A percentile compares a stretch with the other conserved stretches of the same genome.
phyloP scores from a whole-genome alignment of 2,329 filamentous ascomycete species.

The Alternaria solani region DNA sequence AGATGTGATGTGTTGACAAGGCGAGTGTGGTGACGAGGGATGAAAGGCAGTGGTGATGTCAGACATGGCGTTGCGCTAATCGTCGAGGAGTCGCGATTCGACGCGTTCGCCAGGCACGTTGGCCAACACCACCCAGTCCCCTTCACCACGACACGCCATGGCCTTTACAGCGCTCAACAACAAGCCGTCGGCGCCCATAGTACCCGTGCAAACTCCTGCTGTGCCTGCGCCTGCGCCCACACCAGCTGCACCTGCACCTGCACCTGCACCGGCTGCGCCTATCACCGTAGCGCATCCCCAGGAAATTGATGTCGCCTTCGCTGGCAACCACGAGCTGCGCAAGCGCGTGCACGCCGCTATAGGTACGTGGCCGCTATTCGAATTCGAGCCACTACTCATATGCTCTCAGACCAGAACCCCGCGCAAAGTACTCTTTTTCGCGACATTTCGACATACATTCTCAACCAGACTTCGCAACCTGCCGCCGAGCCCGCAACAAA shows the following conservation, averaged over 20 bases:
- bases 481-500: conserved; percentile 44
- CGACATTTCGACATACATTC: conserved; percentile 49
- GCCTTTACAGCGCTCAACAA: conserved; percentile 37
- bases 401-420: conserved; percentile 41
- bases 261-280: not conserved
- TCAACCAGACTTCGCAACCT: conserved; percentile 34
- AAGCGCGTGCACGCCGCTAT: conserved; percentile 51
- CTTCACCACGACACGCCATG: conserved; percentile 18
- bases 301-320: conserved; percentile 48
- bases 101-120: conserved; percentile 12
- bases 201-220: conserved; percentile 12
- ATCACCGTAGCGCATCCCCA: conserved; percentile 28
- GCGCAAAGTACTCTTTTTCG: conserved; percentile 45
- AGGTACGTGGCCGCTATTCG: conserved; percentile 25
- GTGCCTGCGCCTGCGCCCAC: no score
- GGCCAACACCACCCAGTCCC: conserved; percentile 16
- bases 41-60: conserved; percentile 16
- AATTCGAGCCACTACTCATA: not conserved
- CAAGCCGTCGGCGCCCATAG: conserved; percentile 14
- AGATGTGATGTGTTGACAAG: not conserved
- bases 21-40: not conserved
- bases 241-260: not conserved
- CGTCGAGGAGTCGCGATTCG: conserved; percentile 22
- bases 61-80: conserved; percentile 18
- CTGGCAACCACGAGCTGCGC: conserved; percentile 44